These are phyloP conservation scores for Alternaria dauci DNA, from an alignment of 2,329 filamentous ascomycete species.

Conservation along the genomic window DNA sequence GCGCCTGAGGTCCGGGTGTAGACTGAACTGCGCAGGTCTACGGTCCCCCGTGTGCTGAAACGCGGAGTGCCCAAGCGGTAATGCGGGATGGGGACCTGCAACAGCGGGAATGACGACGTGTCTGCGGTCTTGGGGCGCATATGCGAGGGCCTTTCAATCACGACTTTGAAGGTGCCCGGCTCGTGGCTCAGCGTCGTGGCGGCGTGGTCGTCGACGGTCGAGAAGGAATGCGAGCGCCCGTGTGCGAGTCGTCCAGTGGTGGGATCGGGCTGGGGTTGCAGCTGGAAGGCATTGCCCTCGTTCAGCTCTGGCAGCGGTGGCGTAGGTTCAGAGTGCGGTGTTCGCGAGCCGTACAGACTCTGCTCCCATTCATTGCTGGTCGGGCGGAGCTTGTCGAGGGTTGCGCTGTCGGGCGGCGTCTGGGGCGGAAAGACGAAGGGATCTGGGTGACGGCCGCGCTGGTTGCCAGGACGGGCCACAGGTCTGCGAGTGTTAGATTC, in stretches of 20 bases:
- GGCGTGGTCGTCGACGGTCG: slow-evolving; percentile 73
- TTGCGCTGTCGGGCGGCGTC: slow-evolving; percentile 50
- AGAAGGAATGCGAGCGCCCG: slow-evolving; percentile 75
- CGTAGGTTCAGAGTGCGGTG: slow-evolving; percentile 41
- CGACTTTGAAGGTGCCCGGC: slow-evolving; percentile 76
- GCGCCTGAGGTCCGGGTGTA: slow-evolving; percentile 72
- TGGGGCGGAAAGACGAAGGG: slow-evolving; percentile 52
- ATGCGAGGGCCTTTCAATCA: slow-evolving; percentile 74
- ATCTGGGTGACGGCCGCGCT: slow-evolving; percentile 44
- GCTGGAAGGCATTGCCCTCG: slow-evolving; percentile 25
- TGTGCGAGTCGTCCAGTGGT: slow-evolving; percentile 35
- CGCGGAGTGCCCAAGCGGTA: slow-evolving; percentile 83
- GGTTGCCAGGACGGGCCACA: slow-evolving; percentile 47
- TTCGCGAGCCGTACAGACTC: slow-evolving; percentile 46
- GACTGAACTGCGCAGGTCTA: slow-evolving; percentile 81
- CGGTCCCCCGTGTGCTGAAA: slow-evolving; percentile 79
- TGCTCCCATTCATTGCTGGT: slow-evolving; percentile 50
- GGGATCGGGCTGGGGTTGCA: slow-evolving; percentile 25
- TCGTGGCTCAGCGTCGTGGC: slow-evolving; percentile 61
- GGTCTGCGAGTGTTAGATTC: slow-evolving; percentile 42
- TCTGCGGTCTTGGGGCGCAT: slow-evolving; percentile 71
- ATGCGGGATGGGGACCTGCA: slow-evolving; percentile 81
- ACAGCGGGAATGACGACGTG: slow-evolving; percentile 61
- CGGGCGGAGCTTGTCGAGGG: slow-evolving; percentile 40
- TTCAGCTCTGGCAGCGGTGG: slow-evolving; percentile 29